Base-by-base conservation (phyloP, 495 filamentous ascomycete species). In the Lasiosphaeriaceae sp. region DNA sequence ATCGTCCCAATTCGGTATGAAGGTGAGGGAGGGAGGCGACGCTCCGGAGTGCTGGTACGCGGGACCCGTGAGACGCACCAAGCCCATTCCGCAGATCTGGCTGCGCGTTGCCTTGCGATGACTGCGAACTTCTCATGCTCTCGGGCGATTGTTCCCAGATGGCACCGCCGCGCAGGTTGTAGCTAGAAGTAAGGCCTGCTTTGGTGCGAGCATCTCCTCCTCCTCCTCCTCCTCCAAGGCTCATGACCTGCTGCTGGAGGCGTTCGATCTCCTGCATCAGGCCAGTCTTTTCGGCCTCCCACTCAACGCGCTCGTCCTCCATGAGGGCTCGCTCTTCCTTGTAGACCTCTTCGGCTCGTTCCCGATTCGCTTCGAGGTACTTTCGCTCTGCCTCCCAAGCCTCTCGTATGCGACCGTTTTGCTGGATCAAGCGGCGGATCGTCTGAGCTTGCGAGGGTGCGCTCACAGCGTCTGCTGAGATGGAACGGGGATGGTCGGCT, bases 371-470 rank as follows among this genome's bases (percentile, higher is more conserved):
- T 54, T 77, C 75, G 39, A 77, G 56, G 47, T 73, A 67, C 19
- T 71, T 71, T 19, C 76, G 73, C 64, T 79, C 76, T 11, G 69
- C 68, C 58, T 72, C 73, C 75, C 74, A 77, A n/a, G 66, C 68
- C 47, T 77, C 75, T 20, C 66, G 50, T 41, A 77, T 66, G 35
- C 64, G 65, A 14, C 61, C 57, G 46, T 69, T 75, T 51, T 79
- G 72, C n/a, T 73, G 68, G 12, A 73, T 61, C 39, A 73, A 64
- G 9, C 73, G 74, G 11, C 66, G 72, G 39, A 79, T 62, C 52
- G 74, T 65, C 22, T 57, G 58, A 23, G 52, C 50, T 2, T 69
- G 54, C 22, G 67, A 54, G 17, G 67, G 59, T 2, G 69, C 54
- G 45, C 47, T 58, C n/a, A 48, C 23, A 2, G 58, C 17, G 24